These are phyloP conservation scores for Salix viminalis DNA, from an alignment of 345 rosid genomes.

Conservation along the genomic window DNA sequence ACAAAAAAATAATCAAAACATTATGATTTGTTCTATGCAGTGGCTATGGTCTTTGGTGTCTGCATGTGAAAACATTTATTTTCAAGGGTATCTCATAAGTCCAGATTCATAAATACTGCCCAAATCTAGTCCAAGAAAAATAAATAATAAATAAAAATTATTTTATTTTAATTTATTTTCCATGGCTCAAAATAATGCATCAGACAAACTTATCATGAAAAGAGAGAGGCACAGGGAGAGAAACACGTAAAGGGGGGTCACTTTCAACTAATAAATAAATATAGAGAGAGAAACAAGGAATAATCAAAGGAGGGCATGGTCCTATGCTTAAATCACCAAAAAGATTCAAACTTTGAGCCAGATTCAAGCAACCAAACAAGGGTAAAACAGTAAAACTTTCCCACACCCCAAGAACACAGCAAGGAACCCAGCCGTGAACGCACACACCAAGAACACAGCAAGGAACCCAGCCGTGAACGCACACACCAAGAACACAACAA, in stretches of 20 bases:
- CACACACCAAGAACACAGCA: neutral
- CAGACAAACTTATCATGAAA: constrained; percentile 9
- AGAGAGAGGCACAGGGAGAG: constrained; percentile 10
- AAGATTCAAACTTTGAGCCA: constrained; percentile 11
- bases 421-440: too few species aligned
- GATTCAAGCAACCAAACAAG: constrained; percentile 1
- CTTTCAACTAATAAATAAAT: constrained; percentile 10
- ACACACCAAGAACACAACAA: neutral
- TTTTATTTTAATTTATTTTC: neutral
- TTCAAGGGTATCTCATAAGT: neutral
- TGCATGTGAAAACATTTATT: constrained; percentile 51
- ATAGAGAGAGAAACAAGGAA: neutral
- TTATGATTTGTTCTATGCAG: constrained; percentile 4
- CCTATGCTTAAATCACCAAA: neutral
- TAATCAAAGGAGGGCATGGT: neutral
- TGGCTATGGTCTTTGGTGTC: constrained; percentile 13
- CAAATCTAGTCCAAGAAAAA: constrained; percentile 14
- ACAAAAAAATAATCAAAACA: neutral
- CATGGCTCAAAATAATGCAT: constrained; percentile 9
- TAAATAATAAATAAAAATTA: neutral
- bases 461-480: neutral
- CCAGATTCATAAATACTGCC: neutral
- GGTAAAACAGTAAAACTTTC: neutral
- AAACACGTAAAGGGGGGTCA: constrained; percentile 22
- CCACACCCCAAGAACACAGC: neutral